Evolutionary conservation across 1,284 basidiomycete species (phyloP), one percentile per base, ranked within the genome.

Genomic region (Pseudozyma hubeiensis): DNA sequence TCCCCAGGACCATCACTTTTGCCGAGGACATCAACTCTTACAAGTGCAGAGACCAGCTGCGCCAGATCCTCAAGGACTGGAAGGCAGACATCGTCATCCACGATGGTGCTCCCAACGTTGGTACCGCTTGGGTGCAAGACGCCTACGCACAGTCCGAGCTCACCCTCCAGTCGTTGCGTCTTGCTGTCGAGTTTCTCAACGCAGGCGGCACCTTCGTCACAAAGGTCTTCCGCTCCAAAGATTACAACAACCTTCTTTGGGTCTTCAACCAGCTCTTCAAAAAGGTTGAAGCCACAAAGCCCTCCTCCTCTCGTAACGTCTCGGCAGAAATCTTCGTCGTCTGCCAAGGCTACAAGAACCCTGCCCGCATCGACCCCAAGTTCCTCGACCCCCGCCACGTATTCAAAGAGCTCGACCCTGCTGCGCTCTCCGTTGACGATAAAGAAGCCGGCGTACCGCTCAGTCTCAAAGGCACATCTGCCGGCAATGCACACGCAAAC

Each of bases 301-400:
- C 97, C 2, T 95, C 97, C 11, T 96, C 94, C 33, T 99, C 97
- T 24, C 90, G 97, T 88, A 98, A 97, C 86, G 97, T 99, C 49
- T 99, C 97, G 48, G 97, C 97, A 8, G 97, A 99, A 86, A 99
- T 99, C 84, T 99, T 99, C 88, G 97, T 99, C 79, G 94, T 98
- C 56, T 99, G 97, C 86, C 91, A 91, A 73, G 93, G 94, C 64
- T 99, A 94, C 87, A 89, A 94, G 75, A 94, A 94, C 5, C 97
- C 97, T 5, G 93, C 93, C 84, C 89, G 92, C 81, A 96, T 99
- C 80, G 97, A 99, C 83, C 94, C 97, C 43, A 97, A 96, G 86
- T 98, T 99, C 86, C 90, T 99, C 73, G 96, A 99, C 84, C 93
- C 97, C 10, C 93, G 91, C 84, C 93, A 98, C 81, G 97, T 99